A percentile compares a stretch with the other conserved stretches of the same genome.
Conservation (phyloP, 2,329 filamentous ascomycete genomes). For the Aureobasidium uvarum region DNA sequence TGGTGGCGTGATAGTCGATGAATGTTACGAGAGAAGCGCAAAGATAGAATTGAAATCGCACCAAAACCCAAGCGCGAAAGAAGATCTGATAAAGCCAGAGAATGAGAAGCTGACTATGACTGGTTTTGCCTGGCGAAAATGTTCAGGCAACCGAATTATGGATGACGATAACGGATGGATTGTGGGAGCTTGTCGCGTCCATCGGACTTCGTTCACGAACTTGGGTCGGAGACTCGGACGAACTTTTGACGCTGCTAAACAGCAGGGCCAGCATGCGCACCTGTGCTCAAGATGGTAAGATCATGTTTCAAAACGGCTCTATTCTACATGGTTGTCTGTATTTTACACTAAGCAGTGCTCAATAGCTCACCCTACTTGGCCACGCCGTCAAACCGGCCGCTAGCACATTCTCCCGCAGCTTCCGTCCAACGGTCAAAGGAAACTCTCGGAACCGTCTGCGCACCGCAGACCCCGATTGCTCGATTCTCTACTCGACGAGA, state of each 20-base stretch:
- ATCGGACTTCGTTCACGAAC: neutral
- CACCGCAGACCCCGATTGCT: neutral
- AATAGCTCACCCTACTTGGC: neutral
- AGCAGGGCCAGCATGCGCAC: neutral
- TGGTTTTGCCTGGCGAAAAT: conserved; percentile 26
- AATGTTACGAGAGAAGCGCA: conserved; percentile 8
- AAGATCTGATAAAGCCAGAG: conserved; percentile 27
- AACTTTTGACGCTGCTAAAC: neutral
- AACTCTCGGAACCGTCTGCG: conserved; percentile 17
- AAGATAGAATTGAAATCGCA: neutral
- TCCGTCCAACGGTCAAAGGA: conserved; percentile 14
- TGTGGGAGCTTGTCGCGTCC: conserved; percentile 23
- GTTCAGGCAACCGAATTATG: conserved; percentile 26
- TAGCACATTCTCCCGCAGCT: conserved; percentile 19
- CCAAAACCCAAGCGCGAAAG: conserved; percentile 16
- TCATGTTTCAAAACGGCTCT: no score
- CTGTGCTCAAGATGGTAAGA: neutral
- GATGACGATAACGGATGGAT: conserved; percentile 17
- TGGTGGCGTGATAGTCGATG: conserved; percentile 19
- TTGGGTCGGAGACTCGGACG: conserved; percentile 21
- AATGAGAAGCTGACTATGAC: conserved; percentile 16
- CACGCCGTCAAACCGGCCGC: conserved; percentile 19
- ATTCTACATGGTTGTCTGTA: fast-evolving
- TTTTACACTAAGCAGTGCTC: neutral
- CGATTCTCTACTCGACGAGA: conserved; percentile 15